These are phyloP conservation scores for Jacaranda mimosifolia DNA, from an alignment of 257 asterid genomes.

Conservation along the genomic window DNA sequence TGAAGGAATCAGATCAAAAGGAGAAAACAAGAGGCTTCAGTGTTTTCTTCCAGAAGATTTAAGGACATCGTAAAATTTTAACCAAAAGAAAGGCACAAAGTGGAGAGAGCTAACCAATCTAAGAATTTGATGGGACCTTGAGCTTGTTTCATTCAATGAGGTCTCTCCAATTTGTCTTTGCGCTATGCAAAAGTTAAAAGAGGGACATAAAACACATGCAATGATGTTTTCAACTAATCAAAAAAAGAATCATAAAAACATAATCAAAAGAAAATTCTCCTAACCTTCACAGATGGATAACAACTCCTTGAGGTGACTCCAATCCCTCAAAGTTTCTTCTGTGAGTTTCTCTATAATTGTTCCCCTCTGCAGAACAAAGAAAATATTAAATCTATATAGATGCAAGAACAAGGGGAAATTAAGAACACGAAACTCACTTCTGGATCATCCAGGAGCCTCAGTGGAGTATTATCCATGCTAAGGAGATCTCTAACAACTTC, in stretches of 20 bases:
- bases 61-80: too few relatives aligned
- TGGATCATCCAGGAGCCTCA: slow-evolving; percentile 96
- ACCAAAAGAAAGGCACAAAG: not conserved
- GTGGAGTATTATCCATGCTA: slow-evolving; percentile 77
- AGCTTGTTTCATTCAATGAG: slow-evolving; percentile 89
- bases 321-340: slow-evolving; percentile 95
- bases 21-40: slow-evolving; percentile 19
- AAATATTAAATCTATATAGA: slow-evolving; percentile 32
- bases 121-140: slow-evolving; percentile 99
- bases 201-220: slow-evolving; percentile 15
- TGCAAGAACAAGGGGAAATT: slow-evolving; percentile 28
- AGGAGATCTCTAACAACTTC: slow-evolving; percentile 99
- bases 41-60: not conserved
- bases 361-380: slow-evolving; percentile 70
- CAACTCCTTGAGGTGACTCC: slow-evolving; percentile 91
- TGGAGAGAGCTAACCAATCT: slow-evolving; percentile 70
- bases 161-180: slow-evolving; percentile 97
- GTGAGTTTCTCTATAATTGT: slow-evolving; percentile 91
- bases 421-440: slow-evolving; percentile 70
- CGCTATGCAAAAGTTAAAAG: slow-evolving; percentile 54
- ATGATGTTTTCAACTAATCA: slow-evolving; percentile 18
- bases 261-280: slow-evolving; percentile 29
- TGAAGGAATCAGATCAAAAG: slow-evolving; percentile 47
- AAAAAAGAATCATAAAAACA: slow-evolving; percentile 1
- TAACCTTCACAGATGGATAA: slow-evolving; percentile 90